These are phyloP conservation scores for Mycena sp. DNA, from an alignment of 1,284 basidiomycete genomes.

Conservation along the genomic window DNA sequence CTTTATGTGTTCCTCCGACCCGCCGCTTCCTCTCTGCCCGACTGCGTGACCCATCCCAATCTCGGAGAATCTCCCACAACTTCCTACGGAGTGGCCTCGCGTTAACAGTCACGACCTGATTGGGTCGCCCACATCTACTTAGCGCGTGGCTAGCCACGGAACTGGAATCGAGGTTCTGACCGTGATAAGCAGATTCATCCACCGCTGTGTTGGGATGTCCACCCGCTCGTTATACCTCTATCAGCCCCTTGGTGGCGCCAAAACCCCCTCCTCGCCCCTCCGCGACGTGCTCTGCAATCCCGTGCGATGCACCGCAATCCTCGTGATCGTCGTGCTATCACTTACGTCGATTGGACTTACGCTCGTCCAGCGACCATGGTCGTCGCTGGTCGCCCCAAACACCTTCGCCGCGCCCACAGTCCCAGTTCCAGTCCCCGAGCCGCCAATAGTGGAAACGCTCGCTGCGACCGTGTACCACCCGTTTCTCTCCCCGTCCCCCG, in stretches of 20 bases:
- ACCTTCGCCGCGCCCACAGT: neutral
- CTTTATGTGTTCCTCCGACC: too few relatives aligned
- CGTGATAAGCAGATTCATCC: too few relatives aligned
- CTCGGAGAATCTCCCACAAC: too few relatives aligned
- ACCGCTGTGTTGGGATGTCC: too few relatives aligned
- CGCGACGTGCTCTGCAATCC: conserved; percentile 17
- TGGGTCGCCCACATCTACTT: too few relatives aligned
- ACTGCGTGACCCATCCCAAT: too few relatives aligned
- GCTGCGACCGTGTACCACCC: conserved; percentile 14
- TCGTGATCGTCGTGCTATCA: conserved; percentile 21
- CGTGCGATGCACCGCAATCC: conserved; percentile 16
- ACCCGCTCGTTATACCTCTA: conserved; percentile 19
- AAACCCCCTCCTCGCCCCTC: neutral
- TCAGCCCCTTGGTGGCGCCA: conserved; percentile 1
- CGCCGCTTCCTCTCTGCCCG: too few relatives aligned
- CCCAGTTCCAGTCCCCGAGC: neutral
- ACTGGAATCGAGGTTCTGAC: too few relatives aligned
- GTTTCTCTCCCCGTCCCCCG: conserved; percentile 10
- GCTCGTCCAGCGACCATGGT: conserved; percentile 16
- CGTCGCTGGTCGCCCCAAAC: neutral
- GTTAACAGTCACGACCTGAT: too few relatives aligned
- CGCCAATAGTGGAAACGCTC: neutral
- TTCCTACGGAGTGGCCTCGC: too few relatives aligned
- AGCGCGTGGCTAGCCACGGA: too few relatives aligned
- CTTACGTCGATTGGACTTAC: conserved; percentile 15